Evolutionary conservation across 768 basidiomycete genomes (phyloP).

Genomic region (Amanita pallidorosea): DNA sequence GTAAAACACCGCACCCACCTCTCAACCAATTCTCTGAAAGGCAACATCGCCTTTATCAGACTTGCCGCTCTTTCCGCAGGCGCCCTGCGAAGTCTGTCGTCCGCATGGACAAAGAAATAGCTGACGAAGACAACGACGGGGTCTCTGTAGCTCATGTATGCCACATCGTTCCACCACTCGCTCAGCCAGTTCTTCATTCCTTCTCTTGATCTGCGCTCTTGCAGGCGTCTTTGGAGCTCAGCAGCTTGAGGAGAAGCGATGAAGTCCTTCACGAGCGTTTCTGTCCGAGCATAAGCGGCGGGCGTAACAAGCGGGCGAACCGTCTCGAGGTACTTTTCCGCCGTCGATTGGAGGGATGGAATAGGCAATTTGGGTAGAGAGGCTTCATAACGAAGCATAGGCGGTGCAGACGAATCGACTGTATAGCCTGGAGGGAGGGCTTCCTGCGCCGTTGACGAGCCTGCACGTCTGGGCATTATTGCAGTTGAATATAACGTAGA

Average conservation of each 20-base stretch:
- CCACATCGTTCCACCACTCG: conserved; percentile 97
- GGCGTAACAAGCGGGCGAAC: conserved; percentile 68
- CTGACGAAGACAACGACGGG: conserved; percentile 87
- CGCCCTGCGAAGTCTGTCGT: conserved; percentile 41
- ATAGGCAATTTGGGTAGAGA: conserved; percentile 75
- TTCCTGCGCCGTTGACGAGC: conserved; percentile 7
- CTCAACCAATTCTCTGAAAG: conserved; percentile 78
- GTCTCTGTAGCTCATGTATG: conserved; percentile 83
- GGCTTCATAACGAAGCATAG: conserved; percentile 67
- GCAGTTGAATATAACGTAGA: conserved; percentile 2
- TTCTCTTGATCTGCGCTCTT: conserved; percentile 58
- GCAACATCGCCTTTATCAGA: conserved; percentile 75
- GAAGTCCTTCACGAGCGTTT: conserved; percentile 54
- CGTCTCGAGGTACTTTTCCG: conserved; percentile 81
- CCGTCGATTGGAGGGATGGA: conserved; percentile 72
- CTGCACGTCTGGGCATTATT: neutral
- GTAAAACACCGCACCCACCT: conserved; percentile 34
- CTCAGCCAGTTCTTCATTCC: conserved; percentile 72
- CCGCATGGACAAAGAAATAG: conserved; percentile 89
- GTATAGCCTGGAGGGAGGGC: conserved; percentile 18
- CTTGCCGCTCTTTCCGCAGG: conserved; percentile 71
- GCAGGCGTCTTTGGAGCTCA: conserved; percentile 69
- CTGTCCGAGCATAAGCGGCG: conserved; percentile 48
- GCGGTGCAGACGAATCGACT: conserved; percentile 44
- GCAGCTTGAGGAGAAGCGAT: conserved; percentile 55